Evolutionary conservation across 2,329 filamentous ascomycete genomes (phyloP), one percentile per base, ranked within the genome.

Genomic region (Arthroderma uncinatum): DNA sequence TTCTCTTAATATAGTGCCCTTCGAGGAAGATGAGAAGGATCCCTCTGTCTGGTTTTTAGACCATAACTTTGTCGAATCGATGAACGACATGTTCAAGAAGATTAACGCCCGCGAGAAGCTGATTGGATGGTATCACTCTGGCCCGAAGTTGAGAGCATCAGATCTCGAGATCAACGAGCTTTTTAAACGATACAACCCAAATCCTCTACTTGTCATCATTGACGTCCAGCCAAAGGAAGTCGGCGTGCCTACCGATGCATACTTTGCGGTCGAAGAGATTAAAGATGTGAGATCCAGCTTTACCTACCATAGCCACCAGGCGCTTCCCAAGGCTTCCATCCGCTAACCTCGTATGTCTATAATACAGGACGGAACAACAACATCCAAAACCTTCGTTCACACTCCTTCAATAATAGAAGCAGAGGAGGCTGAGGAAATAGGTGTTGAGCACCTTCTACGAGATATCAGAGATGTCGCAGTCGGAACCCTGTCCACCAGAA

Each of bases 21-120:
- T 98, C 69, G 93, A 98, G 75, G 93, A 98, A 77, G 93, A 98
- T 72, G 93, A 96, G 68, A 95, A 95, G 76, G 91, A 98, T 71
- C 92, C 92, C 2, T 94, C 92, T 36, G 93, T 98, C 70, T 98
- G 93, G 93, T 98, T 97, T 72, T 77, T 98, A 63, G 93, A 98
- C 73, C 93, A 98, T 81, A 97, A 97, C 81, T 98, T 96, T 69
- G 88, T 98, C 73, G 93, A 98, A 76, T 89, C 86, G 66, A 98
- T 98, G 93, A 95, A 93, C 77, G 93, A 97, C 74, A 98, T 98
- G 93, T 98, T 98, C 82, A 98, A 98, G 80, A 97, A 97, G 78
- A 91, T 98, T 80, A 98, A 98, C 78, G 93, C 93, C 60, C 81
- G 89, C 62, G 93, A 98, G 78, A 97, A 97, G 83, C 82, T 98